Percentiles rank a stretch among this genome's conserved stretches.
phyloP scores from a whole-genome alignment of 768 basidiomycete species.

The Boletus tylopilopsis region DNA sequence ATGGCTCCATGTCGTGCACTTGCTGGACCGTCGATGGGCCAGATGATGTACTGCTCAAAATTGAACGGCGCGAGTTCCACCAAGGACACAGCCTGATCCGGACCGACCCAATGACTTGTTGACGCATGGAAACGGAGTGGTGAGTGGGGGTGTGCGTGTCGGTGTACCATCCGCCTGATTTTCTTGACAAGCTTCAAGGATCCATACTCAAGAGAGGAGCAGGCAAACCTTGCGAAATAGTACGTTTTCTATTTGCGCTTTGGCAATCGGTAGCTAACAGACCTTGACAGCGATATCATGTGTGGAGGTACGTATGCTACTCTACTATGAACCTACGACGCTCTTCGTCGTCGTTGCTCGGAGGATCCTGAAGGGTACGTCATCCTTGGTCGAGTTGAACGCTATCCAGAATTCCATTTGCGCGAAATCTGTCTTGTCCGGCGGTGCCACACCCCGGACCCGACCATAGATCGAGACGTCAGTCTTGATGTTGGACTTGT shows the following conservation, averaged over 20 bases:
- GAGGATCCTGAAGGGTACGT: too few relatives aligned
- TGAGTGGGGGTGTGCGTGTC: slow-evolving; percentile 17
- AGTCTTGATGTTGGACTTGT: too few relatives aligned
- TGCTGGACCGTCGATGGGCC: slow-evolving; percentile 55
- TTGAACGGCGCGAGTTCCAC: slow-evolving; percentile 52
- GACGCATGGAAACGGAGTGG: slow-evolving; percentile 61
- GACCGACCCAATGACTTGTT: slow-evolving; percentile 49
- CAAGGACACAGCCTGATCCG: slow-evolving; percentile 44
- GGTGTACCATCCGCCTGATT: too few relatives aligned
- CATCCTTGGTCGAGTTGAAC: too few relatives aligned
- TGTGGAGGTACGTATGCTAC: slow-evolving; percentile 40
- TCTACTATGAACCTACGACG: too few relatives aligned
- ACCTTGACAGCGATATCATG: slow-evolving; percentile 41
- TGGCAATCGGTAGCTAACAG: not conserved
- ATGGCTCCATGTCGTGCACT: slow-evolving; percentile 60
- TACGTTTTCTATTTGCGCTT: slow-evolving; percentile 20
- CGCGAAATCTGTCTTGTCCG: too few relatives aligned
- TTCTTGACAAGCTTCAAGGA: slow-evolving; percentile 51
- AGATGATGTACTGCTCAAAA: slow-evolving; percentile 46
- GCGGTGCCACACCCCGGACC: too few relatives aligned
- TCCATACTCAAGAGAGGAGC: slow-evolving; percentile 57
- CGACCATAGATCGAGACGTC: too few relatives aligned
- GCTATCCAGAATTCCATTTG: too few relatives aligned
- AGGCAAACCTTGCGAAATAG: slow-evolving; percentile 52
- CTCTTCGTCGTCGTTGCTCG: too few relatives aligned